Conservation (phyloP, 139 green algal species). For the Chlamydomonas eustigma region DNA sequence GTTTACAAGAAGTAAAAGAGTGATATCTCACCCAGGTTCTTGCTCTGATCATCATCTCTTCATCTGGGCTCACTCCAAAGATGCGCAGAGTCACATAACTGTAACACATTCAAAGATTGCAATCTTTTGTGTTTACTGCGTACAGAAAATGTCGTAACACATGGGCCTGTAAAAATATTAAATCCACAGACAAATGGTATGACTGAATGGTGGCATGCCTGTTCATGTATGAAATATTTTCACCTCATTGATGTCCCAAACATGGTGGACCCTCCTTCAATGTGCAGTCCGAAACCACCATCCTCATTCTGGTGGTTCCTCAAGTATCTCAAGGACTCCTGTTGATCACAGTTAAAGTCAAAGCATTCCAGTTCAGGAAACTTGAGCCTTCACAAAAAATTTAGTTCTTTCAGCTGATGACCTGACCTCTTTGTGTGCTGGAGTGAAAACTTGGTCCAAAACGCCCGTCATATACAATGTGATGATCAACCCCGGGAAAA, state of each 20-base stretch:
- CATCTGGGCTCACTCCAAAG: slow-evolving; percentile 59
- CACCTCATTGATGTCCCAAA: slow-evolving; percentile 92
- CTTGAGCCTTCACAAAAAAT: slow-evolving; percentile 13
- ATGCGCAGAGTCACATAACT: slow-evolving; percentile 47
- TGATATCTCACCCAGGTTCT: slow-evolving; percentile 75
- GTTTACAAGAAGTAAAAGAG: too few relatives aligned
- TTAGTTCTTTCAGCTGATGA: background rate
- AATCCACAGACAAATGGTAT: too few relatives aligned
- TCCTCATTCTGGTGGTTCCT: slow-evolving; percentile 94
- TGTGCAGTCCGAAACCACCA: slow-evolving; percentile 95
- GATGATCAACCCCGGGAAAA: slow-evolving; percentile 95
- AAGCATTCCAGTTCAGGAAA: too few relatives aligned
- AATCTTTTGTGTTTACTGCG: too few relatives aligned
- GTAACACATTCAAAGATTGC: too few relatives aligned
- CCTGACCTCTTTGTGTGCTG: slow-evolving; percentile 14
- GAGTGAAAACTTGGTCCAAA: slow-evolving; percentile 72
- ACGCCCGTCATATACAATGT: slow-evolving; percentile 68
- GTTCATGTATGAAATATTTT: too few relatives aligned
- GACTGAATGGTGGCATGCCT: too few relatives aligned
- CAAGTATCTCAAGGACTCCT: slow-evolving; percentile 90
- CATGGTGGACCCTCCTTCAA: slow-evolving; percentile 96
- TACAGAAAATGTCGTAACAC: too few relatives aligned
- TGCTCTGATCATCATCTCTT: slow-evolving; percentile 32
- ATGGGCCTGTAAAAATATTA: too few relatives aligned
- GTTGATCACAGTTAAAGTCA: slow-evolving; percentile 41